Evolutionary conservation across 441 rosid species (phyloP).

Genomic region (Lepidium campestre): DNA sequence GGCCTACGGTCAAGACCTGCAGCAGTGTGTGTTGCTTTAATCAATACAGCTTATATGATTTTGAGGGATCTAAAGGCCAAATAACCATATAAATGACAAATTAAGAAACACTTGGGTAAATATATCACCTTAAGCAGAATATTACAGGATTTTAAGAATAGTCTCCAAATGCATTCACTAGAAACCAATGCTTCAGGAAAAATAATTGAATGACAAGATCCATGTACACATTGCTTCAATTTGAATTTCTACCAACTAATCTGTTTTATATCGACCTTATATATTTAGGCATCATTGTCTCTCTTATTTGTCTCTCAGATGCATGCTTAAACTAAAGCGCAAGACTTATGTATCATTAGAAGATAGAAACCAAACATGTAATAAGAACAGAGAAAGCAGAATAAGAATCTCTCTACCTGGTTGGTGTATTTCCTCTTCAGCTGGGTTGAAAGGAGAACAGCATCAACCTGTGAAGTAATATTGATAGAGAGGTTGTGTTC

Average conservation of each 20-base stretch:
- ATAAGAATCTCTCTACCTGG: slow-evolving; percentile 47
- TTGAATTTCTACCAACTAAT: not conserved
- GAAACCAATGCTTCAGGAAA: not conserved
- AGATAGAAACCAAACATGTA: not conserved
- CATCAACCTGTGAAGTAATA: slow-evolving; percentile 64
- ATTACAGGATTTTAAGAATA: not conserved
- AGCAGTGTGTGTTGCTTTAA: slow-evolving; percentile 13
- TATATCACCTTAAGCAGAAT: not conserved
- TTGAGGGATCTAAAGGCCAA: not conserved
- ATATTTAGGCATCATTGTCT: not conserved
- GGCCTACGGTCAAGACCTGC: slow-evolving; percentile 93
- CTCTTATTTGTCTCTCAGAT: not conserved
- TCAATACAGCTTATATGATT: not conserved
- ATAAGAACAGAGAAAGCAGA: not conserved
- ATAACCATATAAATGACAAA: not conserved
- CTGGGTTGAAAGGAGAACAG: slow-evolving; percentile 64
- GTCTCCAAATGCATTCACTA: not conserved
- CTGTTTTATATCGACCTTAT: not conserved
- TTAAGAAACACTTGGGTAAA: not conserved
- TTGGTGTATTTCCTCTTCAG: slow-evolving; percentile 69
- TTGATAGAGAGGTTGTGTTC: not conserved
- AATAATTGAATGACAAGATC: not conserved
- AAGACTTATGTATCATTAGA: not conserved
- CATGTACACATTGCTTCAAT: not conserved
- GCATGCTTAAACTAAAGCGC: not conserved